Percentiles rank a stretch among this genome's conserved stretches.
phyloP scores from a whole-genome alignment of 345 rosid species.

The Lepidium didymum region DNA sequence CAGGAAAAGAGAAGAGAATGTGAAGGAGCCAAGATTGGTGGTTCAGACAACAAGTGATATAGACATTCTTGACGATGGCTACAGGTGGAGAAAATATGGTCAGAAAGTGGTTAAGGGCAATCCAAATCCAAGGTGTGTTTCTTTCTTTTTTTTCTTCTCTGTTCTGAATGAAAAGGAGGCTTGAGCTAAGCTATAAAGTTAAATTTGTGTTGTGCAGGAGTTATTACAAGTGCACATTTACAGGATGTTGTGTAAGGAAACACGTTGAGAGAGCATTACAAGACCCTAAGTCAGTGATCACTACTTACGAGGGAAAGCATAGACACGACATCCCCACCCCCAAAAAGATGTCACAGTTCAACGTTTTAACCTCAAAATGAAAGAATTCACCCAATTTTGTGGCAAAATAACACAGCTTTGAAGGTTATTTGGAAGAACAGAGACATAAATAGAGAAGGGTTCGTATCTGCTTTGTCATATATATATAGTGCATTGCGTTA shows the following conservation, averaged over 20 bases:
- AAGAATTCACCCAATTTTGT: background rate
- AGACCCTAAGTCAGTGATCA: conserved; percentile 76
- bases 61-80: conserved; percentile 93
- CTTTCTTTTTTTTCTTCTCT: background rate
- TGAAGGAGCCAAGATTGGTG: conserved; percentile 85
- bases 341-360: conserved; percentile 41
- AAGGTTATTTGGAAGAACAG: background rate
- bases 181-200: conserved; percentile 40
- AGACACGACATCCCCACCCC: conserved; percentile 81
- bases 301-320: conserved; percentile 96
- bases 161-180: background rate
- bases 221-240: conserved; percentile 79
- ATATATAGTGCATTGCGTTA: background rate
- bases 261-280: conserved; percentile 90
- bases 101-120: conserved; percentile 96
- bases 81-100: conserved; percentile 95
- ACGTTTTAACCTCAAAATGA: background rate
- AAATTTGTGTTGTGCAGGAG: conserved; percentile 43
- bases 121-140: conserved; percentile 74
- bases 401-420: background rate
- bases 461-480: background rate
- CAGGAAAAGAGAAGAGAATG: conserved; percentile 71
- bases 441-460: background rate
- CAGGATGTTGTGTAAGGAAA: conserved; percentile 82
- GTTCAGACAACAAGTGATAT: conserved; percentile 94